phyloP scores from a whole-genome alignment of 2,329 filamentous ascomycete species.

The Penicillium sp. region DNA sequence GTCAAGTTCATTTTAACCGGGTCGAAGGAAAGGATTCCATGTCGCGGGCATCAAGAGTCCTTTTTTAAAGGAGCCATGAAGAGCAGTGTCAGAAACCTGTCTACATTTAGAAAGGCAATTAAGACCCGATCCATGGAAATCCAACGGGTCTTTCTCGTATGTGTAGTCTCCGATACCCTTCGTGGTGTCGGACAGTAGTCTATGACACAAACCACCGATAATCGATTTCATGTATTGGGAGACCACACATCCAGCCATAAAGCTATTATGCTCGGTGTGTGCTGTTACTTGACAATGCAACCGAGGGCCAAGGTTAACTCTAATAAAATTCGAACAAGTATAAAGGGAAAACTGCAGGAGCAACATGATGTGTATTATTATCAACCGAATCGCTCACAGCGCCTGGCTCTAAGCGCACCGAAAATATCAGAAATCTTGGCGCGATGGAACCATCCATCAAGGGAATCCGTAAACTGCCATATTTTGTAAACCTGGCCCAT shows the following conservation, averaged over 20 bases:
- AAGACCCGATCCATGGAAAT: background rate
- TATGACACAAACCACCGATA: background rate
- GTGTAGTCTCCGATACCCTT: background rate
- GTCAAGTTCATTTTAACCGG: background rate
- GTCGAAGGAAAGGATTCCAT: too few relatives aligned
- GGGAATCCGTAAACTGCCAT: background rate
- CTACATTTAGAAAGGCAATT: background rate
- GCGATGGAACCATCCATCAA: background rate
- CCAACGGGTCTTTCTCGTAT: background rate
- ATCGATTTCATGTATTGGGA: background rate
- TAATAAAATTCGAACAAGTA: too few relatives aligned
- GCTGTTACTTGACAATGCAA: too few relatives aligned
- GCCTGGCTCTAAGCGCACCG: too few relatives aligned
- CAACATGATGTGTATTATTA: too few relatives aligned
- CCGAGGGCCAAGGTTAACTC: too few relatives aligned
- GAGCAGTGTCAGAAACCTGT: background rate
- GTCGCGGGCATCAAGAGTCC: background rate
- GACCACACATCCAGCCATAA: too few relatives aligned
- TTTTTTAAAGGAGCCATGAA: background rate
- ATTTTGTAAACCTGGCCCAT: conserved; percentile 9
- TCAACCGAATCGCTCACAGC: too few relatives aligned
- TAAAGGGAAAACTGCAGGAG: too few relatives aligned
- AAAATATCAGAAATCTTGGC: too few relatives aligned
- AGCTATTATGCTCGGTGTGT: too few relatives aligned
- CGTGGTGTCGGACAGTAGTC: background rate